phyloP scores from a whole-genome alignment of 2,329 filamentous ascomycete species.

The Achaetomium macrosporum region DNA sequence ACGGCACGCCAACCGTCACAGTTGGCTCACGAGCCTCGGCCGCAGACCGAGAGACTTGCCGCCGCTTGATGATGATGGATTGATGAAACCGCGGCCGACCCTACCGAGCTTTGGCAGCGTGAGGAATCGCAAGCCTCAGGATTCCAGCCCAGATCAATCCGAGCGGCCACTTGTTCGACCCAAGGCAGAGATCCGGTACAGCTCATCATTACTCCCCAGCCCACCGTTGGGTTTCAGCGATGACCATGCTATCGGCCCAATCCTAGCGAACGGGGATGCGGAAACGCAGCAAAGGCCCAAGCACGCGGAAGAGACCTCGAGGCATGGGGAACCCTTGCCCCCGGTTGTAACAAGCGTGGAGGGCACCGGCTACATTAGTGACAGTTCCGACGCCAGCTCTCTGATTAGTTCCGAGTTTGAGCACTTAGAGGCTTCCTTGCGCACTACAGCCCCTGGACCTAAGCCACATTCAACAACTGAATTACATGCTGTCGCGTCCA shows the following conservation, averaged over 20 bases:
- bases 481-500: constrained; percentile 4
- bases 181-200: constrained; percentile 28
- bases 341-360: constrained; percentile 67
- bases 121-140: constrained; percentile 53
- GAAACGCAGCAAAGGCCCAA: constrained; percentile 37
- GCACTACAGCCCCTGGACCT: not conserved
- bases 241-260: constrained; percentile 52
- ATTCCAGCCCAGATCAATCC: constrained; percentile 46
- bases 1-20: constrained; percentile 34
- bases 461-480: not conserved
- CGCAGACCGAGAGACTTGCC: constrained; percentile 46
- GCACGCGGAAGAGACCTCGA: constrained; percentile 51
- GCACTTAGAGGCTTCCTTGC: constrained; percentile 15
- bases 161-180: constrained; percentile 57
- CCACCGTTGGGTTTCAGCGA: constrained; percentile 45
- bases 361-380: constrained; percentile 57
- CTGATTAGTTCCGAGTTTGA: constrained; percentile 35
- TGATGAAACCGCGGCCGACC: constrained; percentile 69
- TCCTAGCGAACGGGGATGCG: constrained; percentile 49
- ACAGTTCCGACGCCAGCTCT: constrained; percentile 41
- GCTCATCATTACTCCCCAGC: constrained; percentile 25
- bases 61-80: constrained; percentile 53
- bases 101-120: constrained; percentile 72
- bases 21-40: constrained; percentile 48
- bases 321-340: constrained; percentile 59